Evolutionary conservation across 352 stramenopile species (phyloP), one percentile per base, ranked within the genome.

Genomic region (Globisporangium iwayamae): DNA sequence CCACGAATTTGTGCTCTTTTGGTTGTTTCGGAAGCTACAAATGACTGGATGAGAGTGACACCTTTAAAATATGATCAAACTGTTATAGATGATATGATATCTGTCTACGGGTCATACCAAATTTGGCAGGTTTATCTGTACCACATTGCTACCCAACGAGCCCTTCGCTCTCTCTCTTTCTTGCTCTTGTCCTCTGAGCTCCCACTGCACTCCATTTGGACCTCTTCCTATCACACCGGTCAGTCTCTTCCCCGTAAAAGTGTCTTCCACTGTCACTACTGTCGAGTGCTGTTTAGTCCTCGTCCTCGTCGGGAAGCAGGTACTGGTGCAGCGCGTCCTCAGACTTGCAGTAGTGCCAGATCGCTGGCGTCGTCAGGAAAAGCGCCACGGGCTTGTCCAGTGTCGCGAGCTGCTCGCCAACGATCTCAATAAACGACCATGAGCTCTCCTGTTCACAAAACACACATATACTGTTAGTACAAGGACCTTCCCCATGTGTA

Each of bases 311-410:
- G 3, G 83, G 79, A 8, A 91, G 70, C 64, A 94, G 60, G 56
- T 92, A 94, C 56, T 91, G 79, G 69, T 87, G 75, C 70, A 94
- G 79, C 52, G 76, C 79, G 52, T 91, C 79, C 63, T 94, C 83
- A 1, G 78, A 78, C 65, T 91, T 89, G 80, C 85, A 93, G 66
- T 89, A 96, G 70, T 96, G 87, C 76, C 83, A 96, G 32, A 94
- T 47, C 51, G 81, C 87, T 4, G 83, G 85, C 1, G 75, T 81
- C 30, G 75, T 76, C 46, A 90, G 65, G 62, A 96, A 96, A 13
- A 91, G 63, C 38, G 73, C 76, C 41, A 91, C 79, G 22, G 80
- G 88, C 54, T 75, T 79, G 60, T 85, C 78, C 13, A 96, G 72
- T 13, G 72, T 77, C 65, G 71, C 62, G 7, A 96, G 72, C 63